Conservation (phyloP, 1,284 basidiomycete species). For the Trichosporon coremiiforme region DNA sequence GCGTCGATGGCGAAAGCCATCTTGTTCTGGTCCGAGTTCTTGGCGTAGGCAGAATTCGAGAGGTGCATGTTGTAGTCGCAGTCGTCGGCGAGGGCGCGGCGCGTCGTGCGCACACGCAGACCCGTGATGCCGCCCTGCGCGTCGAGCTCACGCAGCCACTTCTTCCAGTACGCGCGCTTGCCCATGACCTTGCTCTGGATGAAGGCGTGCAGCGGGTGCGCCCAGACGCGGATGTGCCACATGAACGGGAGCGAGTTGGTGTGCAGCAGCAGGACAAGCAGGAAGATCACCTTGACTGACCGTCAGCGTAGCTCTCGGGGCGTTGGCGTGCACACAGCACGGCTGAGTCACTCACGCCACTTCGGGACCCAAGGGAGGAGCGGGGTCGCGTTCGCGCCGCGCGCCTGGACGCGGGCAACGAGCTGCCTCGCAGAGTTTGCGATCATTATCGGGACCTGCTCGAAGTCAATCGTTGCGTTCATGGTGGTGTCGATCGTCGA, state of each 20-base stretch:
- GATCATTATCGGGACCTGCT: constrained; percentile 20
- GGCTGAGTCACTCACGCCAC: constrained; percentile 36
- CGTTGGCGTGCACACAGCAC: not conserved
- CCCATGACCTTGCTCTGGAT: constrained; percentile 40
- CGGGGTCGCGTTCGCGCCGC: constrained; percentile 33
- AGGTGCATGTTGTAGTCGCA: constrained; percentile 57
- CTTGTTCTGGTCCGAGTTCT: constrained; percentile 61
- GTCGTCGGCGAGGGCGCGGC: constrained; percentile 51
- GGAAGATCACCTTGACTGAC: constrained; percentile 51
- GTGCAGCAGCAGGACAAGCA: constrained; percentile 49
- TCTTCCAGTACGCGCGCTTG: constrained; percentile 36
- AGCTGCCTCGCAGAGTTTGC: constrained; percentile 20
- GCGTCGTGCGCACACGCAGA: constrained; percentile 35
- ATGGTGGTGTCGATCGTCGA: constrained; percentile 1
- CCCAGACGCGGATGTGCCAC: constrained; percentile 54
- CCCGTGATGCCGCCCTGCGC: constrained; percentile 38
- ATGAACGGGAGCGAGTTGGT: constrained; percentile 52
- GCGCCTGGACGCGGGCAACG: constrained; percentile 22
- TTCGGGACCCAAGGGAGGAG: constrained; percentile 52
- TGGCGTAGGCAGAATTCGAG: constrained; percentile 54
- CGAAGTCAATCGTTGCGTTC: constrained; percentile 6
- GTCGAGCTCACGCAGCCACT: constrained; percentile 37
- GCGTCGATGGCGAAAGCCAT: constrained; percentile 60
- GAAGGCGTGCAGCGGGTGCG: constrained; percentile 41
- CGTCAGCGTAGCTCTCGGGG: not conserved